Percentiles rank a stretch among this genome's conserved stretches.
phyloP scores from a whole-genome alignment of 306 rosid species.

The Benincasa hispida region DNA sequence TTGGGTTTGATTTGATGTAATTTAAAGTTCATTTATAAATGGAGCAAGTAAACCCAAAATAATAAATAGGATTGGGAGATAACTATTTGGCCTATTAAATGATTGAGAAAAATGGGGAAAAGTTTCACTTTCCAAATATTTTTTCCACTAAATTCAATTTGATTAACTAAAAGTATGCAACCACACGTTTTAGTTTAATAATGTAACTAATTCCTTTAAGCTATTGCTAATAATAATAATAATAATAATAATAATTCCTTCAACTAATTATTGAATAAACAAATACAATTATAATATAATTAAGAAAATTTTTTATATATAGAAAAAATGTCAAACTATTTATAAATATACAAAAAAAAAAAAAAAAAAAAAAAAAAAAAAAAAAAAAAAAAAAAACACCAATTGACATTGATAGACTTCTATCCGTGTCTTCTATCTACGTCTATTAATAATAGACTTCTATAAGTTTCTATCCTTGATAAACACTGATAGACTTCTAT shows the following conservation, averaged over 20 bases:
- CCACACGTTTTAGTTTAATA: background rate
- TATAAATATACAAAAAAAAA: no score
- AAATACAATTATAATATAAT: background rate
- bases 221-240: no score
- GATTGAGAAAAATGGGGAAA: background rate
- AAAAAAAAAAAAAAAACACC: no score
- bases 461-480: no score
- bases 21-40: background rate
- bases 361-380: no score
- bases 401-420: no score
- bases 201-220: background rate
- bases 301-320: no score
- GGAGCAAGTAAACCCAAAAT: background rate
- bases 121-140: background rate
- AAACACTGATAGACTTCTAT: no score
- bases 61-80: background rate
- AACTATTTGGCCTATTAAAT: background rate
- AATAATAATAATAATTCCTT: no score
- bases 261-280: background rate
- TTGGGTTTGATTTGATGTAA: background rate
- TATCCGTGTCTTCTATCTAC: no score
- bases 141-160: background rate
- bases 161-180: background rate
- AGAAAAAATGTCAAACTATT: no score
- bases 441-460: no score